A percentile compares a stretch with the other conserved stretches of the same genome.
Evolutionary conservation across 139 green algal genomes (phyloP).

Genomic region (Parachlorella kessleri): DNA sequence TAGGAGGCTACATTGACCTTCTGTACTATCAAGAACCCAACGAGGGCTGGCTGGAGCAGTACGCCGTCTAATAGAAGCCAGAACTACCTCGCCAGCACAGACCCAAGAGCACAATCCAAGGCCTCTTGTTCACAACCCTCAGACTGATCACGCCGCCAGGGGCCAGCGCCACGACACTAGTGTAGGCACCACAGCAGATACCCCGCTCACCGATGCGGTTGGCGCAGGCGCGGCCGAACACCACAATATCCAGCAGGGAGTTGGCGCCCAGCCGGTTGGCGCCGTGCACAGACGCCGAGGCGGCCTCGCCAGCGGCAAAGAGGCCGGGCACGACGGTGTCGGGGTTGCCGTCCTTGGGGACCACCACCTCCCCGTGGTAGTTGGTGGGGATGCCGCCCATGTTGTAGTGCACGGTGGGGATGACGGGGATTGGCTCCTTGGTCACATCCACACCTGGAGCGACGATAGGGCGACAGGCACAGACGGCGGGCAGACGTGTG

Average conservation of each 20-base stretch:
- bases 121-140: too few relatives aligned
- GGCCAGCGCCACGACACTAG: too few relatives aligned
- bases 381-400: constrained; percentile 99
- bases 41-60: too few relatives aligned
- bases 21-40: too few relatives aligned
- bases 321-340: constrained; percentile 92
- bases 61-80: too few relatives aligned
- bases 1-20: too few relatives aligned
- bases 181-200: too few relatives aligned
- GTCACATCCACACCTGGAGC: constrained; percentile 46
- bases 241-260: constrained; percentile 98
- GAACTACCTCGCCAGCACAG: too few relatives aligned
- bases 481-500: too few relatives aligned
- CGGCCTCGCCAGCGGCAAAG: constrained; percentile 93
- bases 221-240: constrained; percentile 97
- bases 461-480: background rate
- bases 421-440: constrained; percentile 72
- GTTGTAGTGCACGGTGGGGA: constrained; percentile 99
- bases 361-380: constrained; percentile 77
- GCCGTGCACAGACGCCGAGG: constrained; percentile 94
- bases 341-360: constrained; percentile 58
- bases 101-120: too few relatives aligned
- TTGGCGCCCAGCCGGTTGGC: constrained; percentile 99
- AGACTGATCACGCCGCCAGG: too few relatives aligned
- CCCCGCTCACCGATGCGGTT: constrained; percentile 52